Conservation (phyloP, 768 basidiomycete genomes). For the Crucibulum laeve region DNA sequence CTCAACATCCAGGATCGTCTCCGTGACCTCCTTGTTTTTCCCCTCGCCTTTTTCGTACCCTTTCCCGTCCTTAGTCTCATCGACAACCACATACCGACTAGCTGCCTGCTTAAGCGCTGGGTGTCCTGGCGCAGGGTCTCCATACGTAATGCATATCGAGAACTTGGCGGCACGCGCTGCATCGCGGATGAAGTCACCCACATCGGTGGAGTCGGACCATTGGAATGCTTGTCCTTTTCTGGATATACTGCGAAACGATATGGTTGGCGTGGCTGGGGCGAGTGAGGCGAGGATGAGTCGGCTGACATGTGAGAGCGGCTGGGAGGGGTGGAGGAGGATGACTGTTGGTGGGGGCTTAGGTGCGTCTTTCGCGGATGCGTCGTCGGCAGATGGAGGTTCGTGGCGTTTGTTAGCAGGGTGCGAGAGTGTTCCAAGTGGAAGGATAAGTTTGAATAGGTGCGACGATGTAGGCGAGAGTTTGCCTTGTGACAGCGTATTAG, state of each 20-base stretch:
- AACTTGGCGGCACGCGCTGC: conserved; percentile 53
- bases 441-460: conserved; percentile 62
- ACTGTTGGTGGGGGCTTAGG: conserved; percentile 35
- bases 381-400: conserved; percentile 5
- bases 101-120: not conserved
- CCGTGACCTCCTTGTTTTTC: conserved; percentile 6
- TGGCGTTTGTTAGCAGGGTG: conserved; percentile 10
- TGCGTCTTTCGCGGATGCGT: conserved; percentile 3
- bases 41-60: not conserved
- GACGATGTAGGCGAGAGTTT: conserved; percentile 59
- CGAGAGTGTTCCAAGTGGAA: conserved; percentile 37
- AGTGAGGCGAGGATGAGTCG: conserved; percentile 49
- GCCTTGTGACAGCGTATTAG: conserved; percentile 25
- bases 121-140: not conserved
- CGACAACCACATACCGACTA: not conserved
- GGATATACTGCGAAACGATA: conserved; percentile 44
- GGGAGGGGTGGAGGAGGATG: conserved; percentile 64
- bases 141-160: conserved; percentile 37
- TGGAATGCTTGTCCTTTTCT: conserved; percentile 30
- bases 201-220: conserved; percentile 62
- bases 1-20: conserved; percentile 37
- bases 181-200: conserved; percentile 64
- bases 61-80: not conserved
- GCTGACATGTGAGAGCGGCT: conserved; percentile 62
- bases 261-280: conserved; percentile 24